A percentile compares a stretch with the other conserved stretches of the same genome.
phyloP scores from a whole-genome alignment of 1,284 basidiomycete species.

The Malassezia obtusa region DNA sequence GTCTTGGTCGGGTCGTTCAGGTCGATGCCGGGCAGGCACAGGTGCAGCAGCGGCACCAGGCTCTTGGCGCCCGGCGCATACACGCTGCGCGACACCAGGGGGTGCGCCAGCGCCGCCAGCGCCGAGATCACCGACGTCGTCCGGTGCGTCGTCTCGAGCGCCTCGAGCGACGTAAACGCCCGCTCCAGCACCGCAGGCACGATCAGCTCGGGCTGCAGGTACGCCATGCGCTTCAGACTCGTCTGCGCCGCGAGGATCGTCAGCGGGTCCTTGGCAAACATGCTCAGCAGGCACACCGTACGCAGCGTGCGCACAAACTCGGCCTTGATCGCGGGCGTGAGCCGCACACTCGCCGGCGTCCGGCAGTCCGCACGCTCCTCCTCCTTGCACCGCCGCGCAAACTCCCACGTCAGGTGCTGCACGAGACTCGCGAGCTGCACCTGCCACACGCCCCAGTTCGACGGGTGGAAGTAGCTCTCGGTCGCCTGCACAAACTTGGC shows the following conservation, averaged over 20 bases:
- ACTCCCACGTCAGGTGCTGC: slow-evolving; percentile 71
- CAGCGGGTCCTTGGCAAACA: slow-evolving; percentile 73
- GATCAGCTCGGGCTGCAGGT: slow-evolving; percentile 74
- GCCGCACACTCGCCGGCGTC: slow-evolving; percentile 64
- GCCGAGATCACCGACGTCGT: slow-evolving; percentile 62
- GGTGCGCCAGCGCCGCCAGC: slow-evolving; percentile 68
- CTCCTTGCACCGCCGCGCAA: slow-evolving; percentile 53
- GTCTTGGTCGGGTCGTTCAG: slow-evolving; percentile 92
- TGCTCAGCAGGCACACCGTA: slow-evolving; percentile 78
- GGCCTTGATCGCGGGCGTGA: slow-evolving; percentile 72
- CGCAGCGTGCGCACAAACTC: slow-evolving; percentile 73
- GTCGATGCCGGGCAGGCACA: slow-evolving; percentile 84
- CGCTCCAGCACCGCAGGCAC: slow-evolving; percentile 88
- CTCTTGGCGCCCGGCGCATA: slow-evolving; percentile 79
- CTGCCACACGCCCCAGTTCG: slow-evolving; percentile 44
- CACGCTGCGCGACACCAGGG: slow-evolving; percentile 65
- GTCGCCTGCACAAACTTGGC: slow-evolving; percentile 81
- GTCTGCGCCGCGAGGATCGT: slow-evolving; percentile 52
- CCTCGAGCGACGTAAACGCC: slow-evolving; percentile 79
- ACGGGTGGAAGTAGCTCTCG: slow-evolving; percentile 82
- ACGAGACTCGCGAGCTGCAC: slow-evolving; percentile 70
- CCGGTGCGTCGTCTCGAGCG: slow-evolving; percentile 51
- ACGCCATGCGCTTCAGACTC: slow-evolving; percentile 58
- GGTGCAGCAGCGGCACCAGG: slow-evolving; percentile 74
- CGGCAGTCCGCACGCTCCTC: slow-evolving; percentile 71